Base-by-base conservation (phyloP, 192 early-diverging fungal species). In the Oehlia diaphana region DNA sequence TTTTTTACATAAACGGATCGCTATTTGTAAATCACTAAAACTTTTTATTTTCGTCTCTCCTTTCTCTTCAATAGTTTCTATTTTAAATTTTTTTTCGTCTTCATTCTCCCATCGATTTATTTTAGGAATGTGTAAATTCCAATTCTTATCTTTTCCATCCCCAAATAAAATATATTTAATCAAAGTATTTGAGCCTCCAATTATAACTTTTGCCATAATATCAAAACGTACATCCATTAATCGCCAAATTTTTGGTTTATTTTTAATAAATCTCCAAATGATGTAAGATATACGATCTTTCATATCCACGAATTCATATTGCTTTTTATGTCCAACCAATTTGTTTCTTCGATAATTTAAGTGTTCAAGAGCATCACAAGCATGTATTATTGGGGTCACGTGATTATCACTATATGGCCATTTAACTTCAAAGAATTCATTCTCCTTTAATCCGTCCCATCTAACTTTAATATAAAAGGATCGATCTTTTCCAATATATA, bases 101-200 rank as follows among this genome's bases (percentile, higher is more conserved):
- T 19, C 14, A 21, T 19, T 16, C 0, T 19, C 4, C 14, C 50
- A 58, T 58, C 50, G 50, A 4, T 14, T 2, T 58, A 21, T 0
- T 58, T 4, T 58, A 19, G 50, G 50, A 1, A 21, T 16, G 19
- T 58, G 50, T 16, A 58, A 58, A 58, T 19, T 5, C 16, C 16
- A 4, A 58, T 58, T 4, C 3, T 58, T 21, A 2, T 19, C 16
- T 5, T 58, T 58, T 19, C 4, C 50, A 4, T 65, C 12, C 13
- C 63, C 63, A 65, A 65, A 65, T 65, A 65, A 65, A 28, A 65
- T 65, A 13, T 28, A 65, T 31, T 28, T 65, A 65, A 65, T 9
- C 4, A 65, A 12, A 26, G 63, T 28, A 31, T 65, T 28, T n/a
- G 63, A 65, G 12, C 63, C 63, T 5, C 63, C 63, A 28, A n/a